phyloP scores from a whole-genome alignment of 306 rosid species.

The Fragaria ananassa region DNA sequence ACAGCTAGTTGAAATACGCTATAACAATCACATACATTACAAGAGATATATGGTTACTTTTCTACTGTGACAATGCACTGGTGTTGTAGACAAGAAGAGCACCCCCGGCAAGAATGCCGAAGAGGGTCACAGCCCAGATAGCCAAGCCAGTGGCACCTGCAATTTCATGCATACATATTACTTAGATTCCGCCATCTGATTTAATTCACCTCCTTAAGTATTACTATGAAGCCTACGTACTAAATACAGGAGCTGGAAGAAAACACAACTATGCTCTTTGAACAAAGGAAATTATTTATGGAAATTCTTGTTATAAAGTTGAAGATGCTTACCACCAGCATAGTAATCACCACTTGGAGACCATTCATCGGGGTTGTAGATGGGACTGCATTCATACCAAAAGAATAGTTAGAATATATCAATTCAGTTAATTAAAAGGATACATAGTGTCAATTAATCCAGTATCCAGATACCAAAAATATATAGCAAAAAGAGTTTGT shows the following conservation, averaged over 20 bases:
- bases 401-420: not conserved
- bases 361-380: slow-evolving; percentile 72
- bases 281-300: not conserved
- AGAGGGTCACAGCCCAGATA: slow-evolving; percentile 90
- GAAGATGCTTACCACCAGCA: slow-evolving; percentile 70
- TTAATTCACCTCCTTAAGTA: not conserved
- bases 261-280: not conserved
- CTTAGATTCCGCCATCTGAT: not conserved
- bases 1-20: slow-evolving; percentile 30
- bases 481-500: not conserved
- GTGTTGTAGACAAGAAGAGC: slow-evolving; percentile 98
- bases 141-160: slow-evolving; percentile 88
- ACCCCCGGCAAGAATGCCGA: slow-evolving; percentile 86
- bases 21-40: slow-evolving; percentile 16
- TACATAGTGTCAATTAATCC: not conserved
- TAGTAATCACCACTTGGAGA: slow-evolving; percentile 80
- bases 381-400: slow-evolving; percentile 59
- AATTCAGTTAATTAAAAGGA: not conserved
- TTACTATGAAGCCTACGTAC: not conserved
- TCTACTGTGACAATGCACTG: slow-evolving; percentile 83
- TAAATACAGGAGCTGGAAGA: not conserved
- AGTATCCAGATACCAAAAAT: not conserved
- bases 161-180: slow-evolving; percentile 9
- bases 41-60: not conserved
- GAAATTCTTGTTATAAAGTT: not conserved